Base-by-base conservation (phyloP, 2,329 filamentous ascomycete genomes). In the Coleophoma eucalyptorum region DNA sequence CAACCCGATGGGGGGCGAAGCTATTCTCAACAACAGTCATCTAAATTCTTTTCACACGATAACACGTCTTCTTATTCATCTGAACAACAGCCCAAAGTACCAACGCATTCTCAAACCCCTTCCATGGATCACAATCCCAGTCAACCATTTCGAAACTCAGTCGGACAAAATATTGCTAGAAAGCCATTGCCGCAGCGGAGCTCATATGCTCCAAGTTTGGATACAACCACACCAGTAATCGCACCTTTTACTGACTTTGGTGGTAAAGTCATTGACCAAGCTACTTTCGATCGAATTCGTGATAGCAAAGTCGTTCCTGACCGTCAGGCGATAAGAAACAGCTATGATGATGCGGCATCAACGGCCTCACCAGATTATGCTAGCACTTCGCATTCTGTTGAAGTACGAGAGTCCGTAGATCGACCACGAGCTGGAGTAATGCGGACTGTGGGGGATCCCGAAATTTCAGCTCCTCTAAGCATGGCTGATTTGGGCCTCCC, bases 361-460 rank as follows among this genome's bases (percentile, higher is more conserved):
- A 80, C 80, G 5, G 75, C 76, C 12, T 86, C 86, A 21, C 88
- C 89, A 0, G 88, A 93, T 65, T 93, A 93, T 69, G 87, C 88
- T 6, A 94, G 88, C 67, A 86, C 56, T 12, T 55, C 55, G 41
- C 56, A 47, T 35, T 65, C 65, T 38, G 49, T 61, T 5, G 58
- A 61, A 33, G 60, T 74, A 2, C 69, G 73, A 56, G 67, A 75
- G 52, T 78, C 79, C 0, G 69, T 79, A 8, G 85, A 90, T 50
- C 81, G 80, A 52, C 87, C 88, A 15, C 80, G 93, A 55, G 87
- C 88, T 56, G 92, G 92, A 45, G 84, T 92, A 6, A 74, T 93
- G 65, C 91, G 87, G 65, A 90, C 87, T 1, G 84, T 92, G 11
- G 91, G 90, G 8, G 55, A 58, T 33, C 20, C 50, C 16, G 56